Evolutionary conservation across 2,329 filamentous ascomycete genomes (phyloP).

Genomic region (Mariannaea sp.): DNA sequence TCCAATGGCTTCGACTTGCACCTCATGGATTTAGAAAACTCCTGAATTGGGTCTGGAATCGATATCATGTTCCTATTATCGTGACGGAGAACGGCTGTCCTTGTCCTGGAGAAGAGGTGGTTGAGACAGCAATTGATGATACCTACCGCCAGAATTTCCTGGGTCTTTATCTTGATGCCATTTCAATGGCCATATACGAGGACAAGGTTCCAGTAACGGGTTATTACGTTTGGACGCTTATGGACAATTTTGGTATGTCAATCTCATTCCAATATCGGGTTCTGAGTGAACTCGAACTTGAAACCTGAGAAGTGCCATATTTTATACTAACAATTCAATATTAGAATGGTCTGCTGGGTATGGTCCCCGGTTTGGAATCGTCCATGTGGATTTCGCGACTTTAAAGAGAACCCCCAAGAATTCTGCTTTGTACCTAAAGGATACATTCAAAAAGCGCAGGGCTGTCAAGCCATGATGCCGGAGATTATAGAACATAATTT

Average conservation of each 20-base stretch:
- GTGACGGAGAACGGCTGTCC: slow-evolving; percentile 35
- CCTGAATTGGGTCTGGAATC: slow-evolving; percentile 28
- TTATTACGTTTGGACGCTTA: slow-evolving; percentile 11
- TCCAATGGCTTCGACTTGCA: slow-evolving; percentile 24
- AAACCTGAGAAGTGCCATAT: too few species aligned
- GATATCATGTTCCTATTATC: slow-evolving; percentile 25
- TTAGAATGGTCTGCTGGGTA: slow-evolving; percentile 25
- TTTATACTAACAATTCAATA: too few species aligned
- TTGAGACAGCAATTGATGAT: slow-evolving; percentile 42
- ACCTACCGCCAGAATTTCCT: slow-evolving; percentile 44
- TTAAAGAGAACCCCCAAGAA: slow-evolving; percentile 25
- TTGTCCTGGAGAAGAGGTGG: slow-evolving; percentile 33
- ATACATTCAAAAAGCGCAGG: too few species aligned
- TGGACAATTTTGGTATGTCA: slow-evolving; percentile 17
- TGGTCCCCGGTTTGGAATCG: slow-evolving; percentile 24
- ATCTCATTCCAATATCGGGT: too few species aligned
- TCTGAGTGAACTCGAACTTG: too few species aligned
- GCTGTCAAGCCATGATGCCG: too few species aligned
- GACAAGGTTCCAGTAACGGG: slow-evolving; percentile 3
- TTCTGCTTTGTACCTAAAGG: slow-evolving; percentile 21
- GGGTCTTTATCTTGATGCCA: slow-evolving; percentile 44
- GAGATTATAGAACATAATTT: too few species aligned
- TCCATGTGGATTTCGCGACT: slow-evolving; percentile 22
- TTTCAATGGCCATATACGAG: slow-evolving; percentile 24
- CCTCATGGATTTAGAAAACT: slow-evolving; percentile 30